phyloP scores from a whole-genome alignment of 139 green algal genomes.

The Tetradesmus obliquus region DNA sequence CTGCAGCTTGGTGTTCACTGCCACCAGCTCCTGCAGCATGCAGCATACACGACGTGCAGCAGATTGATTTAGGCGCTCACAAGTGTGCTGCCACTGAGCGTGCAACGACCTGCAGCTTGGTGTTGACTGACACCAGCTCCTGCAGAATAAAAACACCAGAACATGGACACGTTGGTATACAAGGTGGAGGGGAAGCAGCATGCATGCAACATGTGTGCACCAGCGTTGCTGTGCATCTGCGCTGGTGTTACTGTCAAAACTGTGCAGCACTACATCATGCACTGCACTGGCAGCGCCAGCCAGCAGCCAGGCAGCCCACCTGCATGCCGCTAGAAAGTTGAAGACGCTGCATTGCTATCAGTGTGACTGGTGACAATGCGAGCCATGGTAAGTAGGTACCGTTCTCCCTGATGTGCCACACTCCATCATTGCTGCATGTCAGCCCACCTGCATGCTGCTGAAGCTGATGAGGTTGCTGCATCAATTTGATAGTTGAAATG shows the following conservation, averaged over 20 bases:
- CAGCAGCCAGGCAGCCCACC: too few species aligned
- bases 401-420: too few species aligned
- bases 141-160: background rate
- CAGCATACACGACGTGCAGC: background rate
- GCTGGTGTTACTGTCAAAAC: too few species aligned
- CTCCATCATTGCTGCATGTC: background rate
- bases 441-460: slow-evolving; percentile 23
- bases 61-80: background rate
- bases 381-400: too few species aligned
- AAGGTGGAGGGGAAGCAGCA: background rate
- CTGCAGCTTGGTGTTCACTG: slow-evolving; percentile 37
- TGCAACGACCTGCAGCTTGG: slow-evolving; percentile 28
- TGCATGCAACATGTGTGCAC: background rate
- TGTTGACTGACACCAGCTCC: slow-evolving; percentile 35
- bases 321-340: too few species aligned
- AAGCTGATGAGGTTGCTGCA: slow-evolving; percentile 17
- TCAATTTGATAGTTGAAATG: too few species aligned
- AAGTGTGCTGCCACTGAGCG: background rate
- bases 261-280: too few species aligned
- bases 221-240: too few species aligned
- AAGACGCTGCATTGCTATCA: too few species aligned
- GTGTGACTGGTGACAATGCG: too few species aligned
- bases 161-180: background rate
- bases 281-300: too few species aligned
- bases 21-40: slow-evolving; percentile 26